These are phyloP conservation scores for Boletus rufocinnamomeus DNA, from an alignment of 768 basidiomycete species.

Conservation along the genomic window DNA sequence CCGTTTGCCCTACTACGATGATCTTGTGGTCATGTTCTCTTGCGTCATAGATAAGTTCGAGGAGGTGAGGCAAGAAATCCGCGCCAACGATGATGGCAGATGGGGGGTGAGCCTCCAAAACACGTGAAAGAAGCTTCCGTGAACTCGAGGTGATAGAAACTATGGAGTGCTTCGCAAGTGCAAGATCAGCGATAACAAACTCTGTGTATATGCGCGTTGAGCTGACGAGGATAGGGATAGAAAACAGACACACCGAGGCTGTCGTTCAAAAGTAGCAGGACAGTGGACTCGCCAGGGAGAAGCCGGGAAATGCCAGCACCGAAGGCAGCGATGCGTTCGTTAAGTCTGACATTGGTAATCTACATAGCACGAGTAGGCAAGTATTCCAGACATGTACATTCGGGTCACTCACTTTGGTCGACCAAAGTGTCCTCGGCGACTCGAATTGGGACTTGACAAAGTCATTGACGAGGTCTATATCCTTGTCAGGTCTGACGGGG, in stretches of 20 bases:
- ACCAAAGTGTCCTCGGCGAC: conserved; percentile 75
- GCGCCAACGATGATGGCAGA: conserved; percentile 75
- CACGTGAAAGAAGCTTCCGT: conserved; percentile 58
- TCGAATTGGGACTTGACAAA: conserved; percentile 68
- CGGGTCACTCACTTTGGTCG: conserved; percentile 56
- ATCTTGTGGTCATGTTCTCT: conserved; percentile 56
- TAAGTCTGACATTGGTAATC: conserved; percentile 75
- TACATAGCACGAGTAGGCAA: conserved; percentile 29
- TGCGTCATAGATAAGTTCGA: conserved; percentile 71
- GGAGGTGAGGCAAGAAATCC: conserved; percentile 61
- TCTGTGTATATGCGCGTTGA: conserved; percentile 42
- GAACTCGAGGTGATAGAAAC: conserved; percentile 67
- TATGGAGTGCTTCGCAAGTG: conserved; percentile 69
- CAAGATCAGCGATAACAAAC: conserved; percentile 79
- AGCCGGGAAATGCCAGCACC: conserved; percentile 70
- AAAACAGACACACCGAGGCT: conserved; percentile 55
- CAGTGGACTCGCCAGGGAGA: conserved; percentile 60
- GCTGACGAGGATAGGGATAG: neutral
- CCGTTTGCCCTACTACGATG: conserved; percentile 71
- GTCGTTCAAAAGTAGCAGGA: conserved; percentile 79
- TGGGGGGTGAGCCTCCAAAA: conserved; percentile 66
- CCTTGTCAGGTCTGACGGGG: conserved; percentile 69
- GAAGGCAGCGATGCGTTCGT: conserved; percentile 69
- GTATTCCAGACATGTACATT: neutral
- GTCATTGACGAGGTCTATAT: conserved; percentile 65